Percentiles rank a stretch among this genome's conserved stretches.
phyloP scores from a whole-genome alignment of 768 basidiomycete species.

The Tricholoma bakamatsutake region DNA sequence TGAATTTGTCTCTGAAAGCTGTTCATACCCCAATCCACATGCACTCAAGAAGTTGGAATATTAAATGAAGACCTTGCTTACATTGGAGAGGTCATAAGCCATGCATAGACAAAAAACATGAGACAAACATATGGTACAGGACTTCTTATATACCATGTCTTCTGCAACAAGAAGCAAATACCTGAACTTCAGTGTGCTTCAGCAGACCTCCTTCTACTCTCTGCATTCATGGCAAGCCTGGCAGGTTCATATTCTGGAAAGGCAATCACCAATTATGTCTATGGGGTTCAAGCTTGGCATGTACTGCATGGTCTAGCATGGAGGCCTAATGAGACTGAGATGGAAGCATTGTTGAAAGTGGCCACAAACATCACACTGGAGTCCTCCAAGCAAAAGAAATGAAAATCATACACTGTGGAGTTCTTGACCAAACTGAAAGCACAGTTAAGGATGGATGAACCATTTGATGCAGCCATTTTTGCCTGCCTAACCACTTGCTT shows the following conservation, averaged over 20 bases:
- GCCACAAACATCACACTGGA: conserved; percentile 25
- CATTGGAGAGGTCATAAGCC: conserved; percentile 22
- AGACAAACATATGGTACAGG: too few relatives aligned
- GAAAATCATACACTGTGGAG: conserved; percentile 22
- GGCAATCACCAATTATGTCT: conserved; percentile 35
- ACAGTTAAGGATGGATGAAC: conserved; percentile 19
- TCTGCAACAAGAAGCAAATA: conserved; percentile 31
- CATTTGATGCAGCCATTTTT: conserved; percentile 28
- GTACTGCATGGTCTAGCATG: conserved; percentile 32
- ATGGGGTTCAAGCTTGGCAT: conserved; percentile 41
- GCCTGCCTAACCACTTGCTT: conserved; percentile 35
- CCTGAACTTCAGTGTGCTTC: conserved; percentile 28
- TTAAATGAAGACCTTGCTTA: background rate
- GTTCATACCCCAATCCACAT: too few relatives aligned
- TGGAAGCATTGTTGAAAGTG: conserved; percentile 24
- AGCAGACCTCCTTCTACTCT: conserved; percentile 16
- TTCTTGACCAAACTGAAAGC: conserved; percentile 15
- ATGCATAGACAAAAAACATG: too few relatives aligned
- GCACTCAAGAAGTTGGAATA: background rate
- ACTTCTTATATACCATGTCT: conserved; percentile 32
- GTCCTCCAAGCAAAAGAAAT: conserved; percentile 21
- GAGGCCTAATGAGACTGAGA: conserved; percentile 17
- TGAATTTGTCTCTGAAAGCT: too few relatives aligned
- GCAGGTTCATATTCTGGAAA: conserved; percentile 30
- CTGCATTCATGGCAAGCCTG: conserved; percentile 21